Percentiles rank a stretch among this genome's conserved stretches.
Conservation (phyloP, 192 early-diverging fungal genomes). For the Coemansia sp. region DNA sequence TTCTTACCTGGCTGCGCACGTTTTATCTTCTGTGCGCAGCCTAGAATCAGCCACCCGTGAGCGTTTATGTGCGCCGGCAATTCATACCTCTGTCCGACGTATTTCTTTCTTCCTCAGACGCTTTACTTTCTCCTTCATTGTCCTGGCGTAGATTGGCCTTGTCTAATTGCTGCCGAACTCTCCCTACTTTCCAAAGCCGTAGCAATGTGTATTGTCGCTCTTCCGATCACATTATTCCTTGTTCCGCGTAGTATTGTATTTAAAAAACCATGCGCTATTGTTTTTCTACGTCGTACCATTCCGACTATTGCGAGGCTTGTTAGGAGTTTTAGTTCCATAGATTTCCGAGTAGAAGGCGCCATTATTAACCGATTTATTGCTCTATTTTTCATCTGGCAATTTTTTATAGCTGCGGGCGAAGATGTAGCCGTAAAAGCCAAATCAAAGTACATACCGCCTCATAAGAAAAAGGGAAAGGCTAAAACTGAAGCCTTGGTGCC, state of each 20-base stretch:
- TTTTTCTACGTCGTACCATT: background rate
- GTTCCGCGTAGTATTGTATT: background rate
- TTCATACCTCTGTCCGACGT: background rate
- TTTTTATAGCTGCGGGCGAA: background rate
- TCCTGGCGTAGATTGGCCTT: background rate
- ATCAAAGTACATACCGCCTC: slow-evolving; percentile 16
- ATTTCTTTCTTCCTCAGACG: background rate
- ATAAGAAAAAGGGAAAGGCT: slow-evolving; percentile 1
- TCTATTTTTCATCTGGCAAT: background rate
- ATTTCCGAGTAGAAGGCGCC: background rate
- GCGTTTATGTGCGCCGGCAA: background rate
- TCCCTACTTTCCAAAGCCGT: background rate
- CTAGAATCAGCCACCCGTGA: background rate
- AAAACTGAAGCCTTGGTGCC: background rate
- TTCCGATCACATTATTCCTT: slow-evolving; percentile 7
- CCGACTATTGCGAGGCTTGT: background rate
- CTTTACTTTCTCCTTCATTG: background rate
- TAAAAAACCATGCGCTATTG: background rate
- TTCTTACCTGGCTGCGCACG: slow-evolving; percentile 1
- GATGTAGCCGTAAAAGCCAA: background rate
- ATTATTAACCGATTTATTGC: background rate
- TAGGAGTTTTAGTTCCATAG: background rate
- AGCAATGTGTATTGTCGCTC: background rate
- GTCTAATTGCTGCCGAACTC: background rate
- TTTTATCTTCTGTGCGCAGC: slow-evolving; percentile 3